These are phyloP conservation scores for Phaeomoniella chlamydospora DNA, from an alignment of 2,329 filamentous ascomycete genomes.

Conservation along the genomic window DNA sequence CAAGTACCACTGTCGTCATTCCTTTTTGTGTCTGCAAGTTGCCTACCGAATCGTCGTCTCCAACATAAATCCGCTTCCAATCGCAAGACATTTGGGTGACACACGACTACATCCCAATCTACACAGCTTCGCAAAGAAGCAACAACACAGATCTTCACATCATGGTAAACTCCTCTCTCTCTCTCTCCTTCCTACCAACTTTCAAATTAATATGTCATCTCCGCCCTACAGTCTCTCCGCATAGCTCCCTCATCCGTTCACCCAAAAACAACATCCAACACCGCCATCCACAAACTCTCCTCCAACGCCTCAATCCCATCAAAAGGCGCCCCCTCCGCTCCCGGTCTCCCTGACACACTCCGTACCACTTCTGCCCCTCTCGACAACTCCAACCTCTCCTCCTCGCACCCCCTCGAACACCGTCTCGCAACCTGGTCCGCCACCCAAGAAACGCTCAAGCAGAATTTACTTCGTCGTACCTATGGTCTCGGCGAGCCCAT, in stretches of 20 bases:
- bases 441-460: slow-evolving; percentile 76
- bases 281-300: slow-evolving; percentile 28
- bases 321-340: slow-evolving; percentile 68
- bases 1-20: too few relatives aligned
- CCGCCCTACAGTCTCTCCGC: slow-evolving; percentile 75
- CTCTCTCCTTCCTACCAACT: background rate
- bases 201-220: slow-evolving; percentile 4
- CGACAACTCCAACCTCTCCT: slow-evolving; percentile 29
- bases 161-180: too few relatives aligned
- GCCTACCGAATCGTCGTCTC: too few relatives aligned
- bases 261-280: slow-evolving; percentile 51
- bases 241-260: slow-evolving; percentile 62
- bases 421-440: slow-evolving; percentile 81
- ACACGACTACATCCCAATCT: too few relatives aligned
- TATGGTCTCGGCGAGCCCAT: slow-evolving; percentile 91
- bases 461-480: slow-evolving; percentile 72
- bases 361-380: slow-evolving; percentile 40
- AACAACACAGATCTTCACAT: too few relatives aligned
- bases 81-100: too few relatives aligned
- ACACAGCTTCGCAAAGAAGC: too few relatives aligned
- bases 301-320: slow-evolving; percentile 28
- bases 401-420: slow-evolving; percentile 77
- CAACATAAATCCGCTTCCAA: too few relatives aligned
- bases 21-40: too few relatives aligned
- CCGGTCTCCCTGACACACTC: slow-evolving; percentile 85